Evolutionary conservation across 1,139 yeast species (phyloP).

Genomic region (Yamadazyma dushanensis): DNA sequence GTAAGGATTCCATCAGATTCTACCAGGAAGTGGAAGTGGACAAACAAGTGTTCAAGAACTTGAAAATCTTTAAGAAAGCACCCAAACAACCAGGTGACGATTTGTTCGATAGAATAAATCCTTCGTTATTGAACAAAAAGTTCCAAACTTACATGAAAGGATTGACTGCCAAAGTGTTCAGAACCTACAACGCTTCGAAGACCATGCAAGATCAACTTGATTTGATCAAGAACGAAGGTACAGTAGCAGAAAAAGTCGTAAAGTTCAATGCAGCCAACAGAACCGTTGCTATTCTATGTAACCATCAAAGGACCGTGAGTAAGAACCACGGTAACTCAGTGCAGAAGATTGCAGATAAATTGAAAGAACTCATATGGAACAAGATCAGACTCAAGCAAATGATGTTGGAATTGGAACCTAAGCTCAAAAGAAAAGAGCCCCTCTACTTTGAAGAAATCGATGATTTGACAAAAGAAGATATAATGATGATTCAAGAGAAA

Average conservation of each 20-base stretch:
- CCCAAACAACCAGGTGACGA: constrained; percentile 93
- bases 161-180: constrained; percentile 92
- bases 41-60: constrained; percentile 82
- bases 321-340: constrained; percentile 81
- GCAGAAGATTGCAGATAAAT: constrained; percentile 72
- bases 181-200: constrained; percentile 95
- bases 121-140: constrained; percentile 78
- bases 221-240: constrained; percentile 77
- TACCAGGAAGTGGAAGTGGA: constrained; percentile 93
- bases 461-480: constrained; percentile 69
- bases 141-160: constrained; percentile 91
- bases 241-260: constrained; percentile 83
- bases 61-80: constrained; percentile 79
- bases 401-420: constrained; percentile 65
- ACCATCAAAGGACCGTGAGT: constrained; percentile 92
- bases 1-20: constrained; percentile 92
- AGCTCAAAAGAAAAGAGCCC: constrained; percentile 50
- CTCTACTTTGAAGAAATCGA: constrained; percentile 68
- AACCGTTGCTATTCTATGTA: constrained; percentile 93
- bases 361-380: constrained; percentile 83
- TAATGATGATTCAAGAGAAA: constrained; percentile 53
- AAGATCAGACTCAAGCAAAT: constrained; percentile 71
- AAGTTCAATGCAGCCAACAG: constrained; percentile 93
- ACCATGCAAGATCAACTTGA: constrained; percentile 96
- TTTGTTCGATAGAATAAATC: constrained; percentile 86